phyloP scores from a whole-genome alignment of 2,329 filamentous ascomycete species.

The Aureobasidium sp. region DNA sequence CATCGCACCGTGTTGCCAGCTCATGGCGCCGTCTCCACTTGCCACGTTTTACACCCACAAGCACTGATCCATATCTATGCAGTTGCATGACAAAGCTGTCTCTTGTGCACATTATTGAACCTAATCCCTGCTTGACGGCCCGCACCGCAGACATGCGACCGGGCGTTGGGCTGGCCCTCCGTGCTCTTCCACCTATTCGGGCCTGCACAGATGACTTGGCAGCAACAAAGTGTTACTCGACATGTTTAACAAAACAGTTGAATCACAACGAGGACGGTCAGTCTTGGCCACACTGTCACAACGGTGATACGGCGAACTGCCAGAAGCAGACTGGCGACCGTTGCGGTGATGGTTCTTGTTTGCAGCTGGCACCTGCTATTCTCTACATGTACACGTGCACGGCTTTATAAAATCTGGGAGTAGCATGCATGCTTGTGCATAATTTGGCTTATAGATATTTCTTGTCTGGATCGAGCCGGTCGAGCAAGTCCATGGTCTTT shows the following conservation, averaged over 20 bases:
- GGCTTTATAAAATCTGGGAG: neutral
- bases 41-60: neutral
- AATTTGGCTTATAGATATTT: slow-evolving; percentile 53
- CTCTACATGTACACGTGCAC: neutral
- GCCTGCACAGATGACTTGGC: neutral
- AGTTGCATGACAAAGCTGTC: neutral
- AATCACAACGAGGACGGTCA: neutral
- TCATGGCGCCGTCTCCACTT: neutral
- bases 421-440: neutral
- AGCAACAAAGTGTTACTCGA: neutral
- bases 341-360: neutral
- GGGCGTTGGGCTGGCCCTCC: neutral
- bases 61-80: neutral
- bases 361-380: neutral
- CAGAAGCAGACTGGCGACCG: neutral
- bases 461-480: slow-evolving; percentile 69
- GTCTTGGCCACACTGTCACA: neutral
- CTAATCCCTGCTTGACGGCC: neutral
- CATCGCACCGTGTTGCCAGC: neutral
- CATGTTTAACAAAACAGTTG: neutral
- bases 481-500: slow-evolving; percentile 87
- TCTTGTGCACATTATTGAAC: slow-evolving; percentile 1
- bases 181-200: neutral
- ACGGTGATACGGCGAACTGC: neutral
- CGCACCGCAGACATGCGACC: slow-evolving; percentile 2